Conservation (phyloP, 2,329 filamentous ascomycete genomes). For the Penicillium sp. region DNA sequence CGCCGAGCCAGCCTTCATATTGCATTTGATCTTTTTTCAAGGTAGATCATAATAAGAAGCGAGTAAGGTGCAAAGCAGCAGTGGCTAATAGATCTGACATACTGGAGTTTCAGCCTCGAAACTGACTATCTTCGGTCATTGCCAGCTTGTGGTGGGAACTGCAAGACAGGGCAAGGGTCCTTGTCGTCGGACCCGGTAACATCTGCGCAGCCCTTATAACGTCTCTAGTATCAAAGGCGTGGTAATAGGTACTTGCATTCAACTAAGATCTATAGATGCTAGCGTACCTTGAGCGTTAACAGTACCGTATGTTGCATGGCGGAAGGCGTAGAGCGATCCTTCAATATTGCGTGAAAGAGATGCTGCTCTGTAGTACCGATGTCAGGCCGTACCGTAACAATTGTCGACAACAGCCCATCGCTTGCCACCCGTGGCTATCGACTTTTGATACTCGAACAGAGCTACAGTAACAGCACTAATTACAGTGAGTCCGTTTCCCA, state of each 20-base stretch:
- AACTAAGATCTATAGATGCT: constrained; percentile 1
- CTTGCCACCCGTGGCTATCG: not conserved
- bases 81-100: too few species aligned
- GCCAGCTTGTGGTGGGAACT: not conserved
- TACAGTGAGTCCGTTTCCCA: not conserved
- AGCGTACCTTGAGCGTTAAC: not conserved
- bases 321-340: not conserved
- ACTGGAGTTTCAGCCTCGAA: not conserved
- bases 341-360: not conserved
- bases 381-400: not conserved
- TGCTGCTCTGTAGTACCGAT: not conserved
- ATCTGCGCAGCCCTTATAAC: not conserved
- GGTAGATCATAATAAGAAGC: too few species aligned
- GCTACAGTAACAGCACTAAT: not conserved
- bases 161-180: not conserved
- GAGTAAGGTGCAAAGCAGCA: too few species aligned
- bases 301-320: constrained; percentile 1
- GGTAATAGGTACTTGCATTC: not conserved
- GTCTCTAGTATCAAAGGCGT: not conserved
- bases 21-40: too few species aligned
- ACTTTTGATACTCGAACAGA: not conserved
- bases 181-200: not conserved
- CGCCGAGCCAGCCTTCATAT: too few species aligned
- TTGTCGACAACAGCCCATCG: not conserved
- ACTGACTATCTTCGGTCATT: not conserved